A percentile compares a stretch with the other conserved stretches of the same genome.
Conservation (phyloP, 768 basidiomycete species). For the Amanita thiersii region DNA sequence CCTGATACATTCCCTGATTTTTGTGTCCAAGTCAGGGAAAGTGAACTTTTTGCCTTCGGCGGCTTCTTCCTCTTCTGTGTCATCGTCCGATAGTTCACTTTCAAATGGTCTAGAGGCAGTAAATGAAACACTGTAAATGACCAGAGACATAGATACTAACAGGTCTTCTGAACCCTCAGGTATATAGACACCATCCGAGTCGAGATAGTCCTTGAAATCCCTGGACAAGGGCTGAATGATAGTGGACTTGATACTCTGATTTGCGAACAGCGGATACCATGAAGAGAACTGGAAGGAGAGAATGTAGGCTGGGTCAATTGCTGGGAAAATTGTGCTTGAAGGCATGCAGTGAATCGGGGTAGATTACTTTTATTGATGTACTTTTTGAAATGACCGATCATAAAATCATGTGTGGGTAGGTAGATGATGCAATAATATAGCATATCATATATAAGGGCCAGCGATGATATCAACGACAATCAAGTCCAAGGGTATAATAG, state of each 20-base stretch:
- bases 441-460: slow-evolving; percentile 5
- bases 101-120: slow-evolving; percentile 34
- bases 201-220: slow-evolving; percentile 64
- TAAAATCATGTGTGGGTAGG: too few relatives aligned
- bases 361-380: too few relatives aligned
- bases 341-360: too few relatives aligned
- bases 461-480: not conserved
- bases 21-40: slow-evolving; percentile 77
- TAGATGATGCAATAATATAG: slow-evolving; percentile 1
- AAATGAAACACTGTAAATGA: slow-evolving; percentile 1
- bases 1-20: slow-evolving; percentile 57
- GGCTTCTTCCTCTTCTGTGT: slow-evolving; percentile 25
- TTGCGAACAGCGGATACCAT: slow-evolving; percentile 72
- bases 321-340: slow-evolving; percentile 37
- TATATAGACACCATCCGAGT: slow-evolving; percentile 78
- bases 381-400: not conserved
- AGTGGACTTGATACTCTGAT: slow-evolving; percentile 61
- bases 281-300: slow-evolving; percentile 75
- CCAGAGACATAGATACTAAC: slow-evolving; percentile 32
- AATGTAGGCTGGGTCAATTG: slow-evolving; percentile 40
- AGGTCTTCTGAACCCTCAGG: slow-evolving; percentile 75
- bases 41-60: slow-evolving; percentile 32
- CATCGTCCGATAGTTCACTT: slow-evolving; percentile 53
- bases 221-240: slow-evolving; percentile 60
- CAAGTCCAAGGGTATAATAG: not conserved